These are phyloP conservation scores for Rosa chinensis DNA, from an alignment of 306 rosid species.

Conservation along the genomic window DNA sequence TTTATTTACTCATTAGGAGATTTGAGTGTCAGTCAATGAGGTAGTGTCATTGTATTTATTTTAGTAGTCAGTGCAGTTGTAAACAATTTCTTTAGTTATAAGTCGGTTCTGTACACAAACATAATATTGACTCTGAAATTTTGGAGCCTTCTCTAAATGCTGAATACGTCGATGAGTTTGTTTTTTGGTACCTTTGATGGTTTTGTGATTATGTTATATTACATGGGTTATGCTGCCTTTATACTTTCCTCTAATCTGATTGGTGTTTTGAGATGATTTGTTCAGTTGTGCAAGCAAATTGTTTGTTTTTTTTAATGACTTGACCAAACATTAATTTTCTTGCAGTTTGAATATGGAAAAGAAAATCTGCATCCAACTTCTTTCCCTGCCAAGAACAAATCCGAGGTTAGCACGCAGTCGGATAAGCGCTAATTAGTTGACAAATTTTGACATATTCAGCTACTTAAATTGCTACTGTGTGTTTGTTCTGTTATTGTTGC, in stretches of 20 bases:
- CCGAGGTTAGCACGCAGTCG: slow-evolving; percentile 48
- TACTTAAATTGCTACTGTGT: not conserved
- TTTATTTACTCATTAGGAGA: not conserved
- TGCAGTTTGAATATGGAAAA: slow-evolving; percentile 54
- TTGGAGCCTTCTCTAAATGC: no score
- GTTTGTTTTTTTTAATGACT: no score
- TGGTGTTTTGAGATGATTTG: not conserved
- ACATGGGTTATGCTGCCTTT: not conserved
- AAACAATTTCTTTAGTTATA: no score
- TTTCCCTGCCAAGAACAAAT: slow-evolving; percentile 34
- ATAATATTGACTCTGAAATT: no score
- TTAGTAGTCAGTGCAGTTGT: no score
- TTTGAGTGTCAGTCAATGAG: not conserved
- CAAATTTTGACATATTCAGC: not conserved
- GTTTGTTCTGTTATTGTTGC: slow-evolving; percentile 10
- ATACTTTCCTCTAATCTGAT: not conserved
- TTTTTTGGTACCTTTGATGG: no score
- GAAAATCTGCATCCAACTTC: slow-evolving; percentile 50
- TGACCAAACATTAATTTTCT: not conserved
- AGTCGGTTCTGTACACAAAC: no score
- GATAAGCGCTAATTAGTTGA: not conserved
- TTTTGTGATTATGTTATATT: no score
- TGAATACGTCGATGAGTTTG: no score
- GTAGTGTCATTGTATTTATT: not conserved
- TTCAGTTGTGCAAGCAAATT: not conserved